Percentiles rank a stretch among this genome's conserved stretches.
Conservation (phyloP, 2,329 filamentous ascomycete species). For the Lasiodiplodia gonubiensis region DNA sequence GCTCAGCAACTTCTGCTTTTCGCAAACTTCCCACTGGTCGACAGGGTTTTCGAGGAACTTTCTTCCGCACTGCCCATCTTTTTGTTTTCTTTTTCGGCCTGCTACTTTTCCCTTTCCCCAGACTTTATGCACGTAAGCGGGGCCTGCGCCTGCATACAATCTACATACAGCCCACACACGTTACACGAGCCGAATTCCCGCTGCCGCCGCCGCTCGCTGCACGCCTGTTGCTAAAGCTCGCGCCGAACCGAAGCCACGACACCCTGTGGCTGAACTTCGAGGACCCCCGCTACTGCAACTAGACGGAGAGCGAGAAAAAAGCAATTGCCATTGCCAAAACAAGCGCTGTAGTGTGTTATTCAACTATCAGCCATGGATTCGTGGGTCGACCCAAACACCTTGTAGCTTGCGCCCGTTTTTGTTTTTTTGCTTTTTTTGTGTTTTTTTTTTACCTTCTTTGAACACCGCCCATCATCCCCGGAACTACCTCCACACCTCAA, state of each 20-base stretch:
- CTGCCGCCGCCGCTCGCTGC: neutral
- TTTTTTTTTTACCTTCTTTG: no score
- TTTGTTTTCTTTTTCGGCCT: neutral
- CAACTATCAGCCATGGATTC: conserved; percentile 13
- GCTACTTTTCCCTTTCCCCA: neutral
- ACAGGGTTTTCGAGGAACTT: neutral
- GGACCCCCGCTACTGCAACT: neutral
- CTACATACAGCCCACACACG: neutral
- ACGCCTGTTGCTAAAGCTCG: neutral
- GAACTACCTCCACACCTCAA: neutral
- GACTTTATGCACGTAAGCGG: conserved; percentile 19
- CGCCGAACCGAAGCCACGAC: neutral
- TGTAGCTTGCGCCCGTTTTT: conserved; percentile 11
- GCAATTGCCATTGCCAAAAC: no score
- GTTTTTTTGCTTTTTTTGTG: neutral
- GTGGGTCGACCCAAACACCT: conserved; percentile 21
- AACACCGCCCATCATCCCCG: neutral
- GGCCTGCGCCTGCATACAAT: conserved; percentile 16
- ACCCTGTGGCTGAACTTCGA: neutral
- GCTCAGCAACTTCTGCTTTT: neutral
- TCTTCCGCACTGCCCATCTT: neutral
- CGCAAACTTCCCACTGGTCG: neutral
- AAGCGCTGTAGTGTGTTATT: neutral
- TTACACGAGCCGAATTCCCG: conserved; percentile 11
- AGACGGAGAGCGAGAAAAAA: neutral